Conservation (phyloP, 2,329 filamentous ascomycete genomes). For the Tympanopsis confertula region DNA sequence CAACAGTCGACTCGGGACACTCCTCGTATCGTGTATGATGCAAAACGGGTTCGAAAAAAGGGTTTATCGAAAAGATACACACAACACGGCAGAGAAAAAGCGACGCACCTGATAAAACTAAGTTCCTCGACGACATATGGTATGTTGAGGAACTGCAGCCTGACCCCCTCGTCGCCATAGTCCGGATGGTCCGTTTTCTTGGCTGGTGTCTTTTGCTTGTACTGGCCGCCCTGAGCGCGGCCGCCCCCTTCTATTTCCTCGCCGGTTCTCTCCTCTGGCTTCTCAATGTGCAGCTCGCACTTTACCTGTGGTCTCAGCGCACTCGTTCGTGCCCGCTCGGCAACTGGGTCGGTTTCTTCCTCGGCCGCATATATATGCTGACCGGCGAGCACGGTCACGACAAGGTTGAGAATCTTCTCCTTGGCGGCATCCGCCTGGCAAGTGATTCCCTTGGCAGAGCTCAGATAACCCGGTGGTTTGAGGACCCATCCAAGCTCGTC, state of each 20-base stretch:
- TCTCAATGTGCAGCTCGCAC: conserved; percentile 72
- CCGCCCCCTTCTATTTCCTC: conserved; percentile 23
- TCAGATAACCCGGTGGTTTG: conserved; percentile 67
- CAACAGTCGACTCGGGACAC: too few species aligned
- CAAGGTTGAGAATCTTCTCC: conserved; percentile 49
- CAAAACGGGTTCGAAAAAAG: too few species aligned
- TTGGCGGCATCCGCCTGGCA: conserved; percentile 32
- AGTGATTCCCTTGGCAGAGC: conserved; percentile 20
- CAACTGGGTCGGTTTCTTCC: too few species aligned
- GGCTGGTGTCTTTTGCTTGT: conserved; percentile 46
- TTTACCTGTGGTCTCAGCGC: conserved; percentile 53
- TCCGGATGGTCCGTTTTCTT: conserved; percentile 49
- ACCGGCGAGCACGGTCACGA: conserved; percentile 64
- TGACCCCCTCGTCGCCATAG: conserved; percentile 39
- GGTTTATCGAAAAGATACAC: not conserved
- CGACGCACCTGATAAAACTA: conserved; percentile 59
- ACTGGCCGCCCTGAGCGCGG: conserved; percentile 41
- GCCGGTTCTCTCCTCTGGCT: conserved; percentile 22
- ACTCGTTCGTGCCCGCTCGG: not conserved
- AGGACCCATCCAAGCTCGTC: conserved; percentile 73
- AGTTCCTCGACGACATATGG: conserved; percentile 54
- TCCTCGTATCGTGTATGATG: too few species aligned
- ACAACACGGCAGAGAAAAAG: not conserved
- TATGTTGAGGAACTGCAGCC: conserved; percentile 46
- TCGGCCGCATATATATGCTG: conserved; percentile 58